Percentiles rank a stretch among this genome's conserved stretches.
phyloP scores from a whole-genome alignment of 2,329 filamentous ascomycete genomes.

The Monilinia fructigena region DNA sequence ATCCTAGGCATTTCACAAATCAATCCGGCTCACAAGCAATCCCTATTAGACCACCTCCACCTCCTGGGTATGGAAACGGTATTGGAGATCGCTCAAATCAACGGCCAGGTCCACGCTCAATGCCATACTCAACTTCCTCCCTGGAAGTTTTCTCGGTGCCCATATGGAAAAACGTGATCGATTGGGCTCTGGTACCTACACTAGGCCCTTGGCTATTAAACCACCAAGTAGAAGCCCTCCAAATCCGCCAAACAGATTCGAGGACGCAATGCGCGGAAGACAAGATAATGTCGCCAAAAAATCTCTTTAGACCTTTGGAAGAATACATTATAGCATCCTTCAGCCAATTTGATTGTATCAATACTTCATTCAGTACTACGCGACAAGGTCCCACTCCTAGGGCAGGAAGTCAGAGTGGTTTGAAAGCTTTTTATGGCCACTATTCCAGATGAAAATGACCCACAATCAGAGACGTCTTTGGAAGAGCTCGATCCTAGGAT shows the following conservation, averaged over 20 bases:
- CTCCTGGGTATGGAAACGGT: conserved; percentile 5
- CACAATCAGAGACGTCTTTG: conserved; percentile 40
- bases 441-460: conserved; percentile 37
- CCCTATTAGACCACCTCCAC: conserved; percentile 12
- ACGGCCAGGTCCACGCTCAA: conserved; percentile 16
- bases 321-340: conserved; percentile 73
- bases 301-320: conserved; percentile 73
- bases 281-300: conserved; percentile 45
- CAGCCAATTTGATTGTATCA: conserved; percentile 68
- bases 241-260: conserved; percentile 12
- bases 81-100: neutral
- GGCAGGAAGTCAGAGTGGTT: conserved; percentile 36
- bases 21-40: conserved; percentile 19
- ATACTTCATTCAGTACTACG: conserved; percentile 67
- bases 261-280: conserved; percentile 41
- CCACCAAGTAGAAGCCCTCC: conserved; percentile 17
- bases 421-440: conserved; percentile 32
- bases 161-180: conserved; percentile 23
- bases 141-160: conserved; percentile 32
- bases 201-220: neutral
- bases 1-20: conserved; percentile 3
- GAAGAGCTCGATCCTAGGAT: conserved; percentile 73
- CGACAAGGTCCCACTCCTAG: conserved; percentile 42
- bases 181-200: conserved; percentile 16
- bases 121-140: conserved; percentile 35